phyloP scores from a whole-genome alignment of 2,329 filamentous ascomycete genomes.

The Arthrobotrys conoides region DNA sequence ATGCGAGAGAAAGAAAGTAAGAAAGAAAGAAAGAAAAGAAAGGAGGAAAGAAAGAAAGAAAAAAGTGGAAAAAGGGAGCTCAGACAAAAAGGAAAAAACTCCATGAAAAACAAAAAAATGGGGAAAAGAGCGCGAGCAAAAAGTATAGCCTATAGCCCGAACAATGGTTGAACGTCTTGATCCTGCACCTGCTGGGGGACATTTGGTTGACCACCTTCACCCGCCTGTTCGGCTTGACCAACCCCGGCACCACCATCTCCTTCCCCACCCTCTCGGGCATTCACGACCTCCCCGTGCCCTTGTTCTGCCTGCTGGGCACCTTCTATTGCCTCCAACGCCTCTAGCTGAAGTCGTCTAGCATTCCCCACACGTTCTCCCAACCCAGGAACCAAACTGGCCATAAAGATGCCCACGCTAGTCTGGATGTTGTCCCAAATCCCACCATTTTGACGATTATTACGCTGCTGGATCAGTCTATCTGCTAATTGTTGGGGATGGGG shows the following conservation, averaged over 20 bases:
- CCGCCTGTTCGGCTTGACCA: not conserved
- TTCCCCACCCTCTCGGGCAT: not conserved
- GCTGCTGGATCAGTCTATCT: constrained; percentile 39
- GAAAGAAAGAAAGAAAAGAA: constrained; percentile 11
- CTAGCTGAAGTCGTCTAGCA: constrained; percentile 23
- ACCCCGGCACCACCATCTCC: not conserved
- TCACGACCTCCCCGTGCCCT: not conserved
- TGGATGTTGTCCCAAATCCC: constrained; percentile 62
- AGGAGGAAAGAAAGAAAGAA: not conserved
- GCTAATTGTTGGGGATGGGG: constrained; percentile 57
- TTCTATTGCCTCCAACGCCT: constrained; percentile 18
- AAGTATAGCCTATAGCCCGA: constrained; percentile 23
- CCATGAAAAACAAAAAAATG: too few relatives aligned
- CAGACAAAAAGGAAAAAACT: not conserved
- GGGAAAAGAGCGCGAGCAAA: not conserved
- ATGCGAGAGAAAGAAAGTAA: not conserved
- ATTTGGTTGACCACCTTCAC: constrained; percentile 2
- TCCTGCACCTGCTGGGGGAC: not conserved
- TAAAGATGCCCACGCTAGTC: constrained; percentile 62
- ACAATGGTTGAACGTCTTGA: constrained; percentile 32
- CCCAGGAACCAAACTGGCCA: constrained; percentile 63
- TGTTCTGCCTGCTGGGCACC: not conserved
- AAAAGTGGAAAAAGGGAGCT: not conserved
- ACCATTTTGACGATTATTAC: constrained; percentile 42
- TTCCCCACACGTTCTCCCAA: constrained; percentile 53